A percentile compares a stretch with the other conserved stretches of the same genome.
These are phyloP conservation scores for Arctium lappa DNA, from an alignment of 129 eudicot species.

Conservation along the genomic window DNA sequence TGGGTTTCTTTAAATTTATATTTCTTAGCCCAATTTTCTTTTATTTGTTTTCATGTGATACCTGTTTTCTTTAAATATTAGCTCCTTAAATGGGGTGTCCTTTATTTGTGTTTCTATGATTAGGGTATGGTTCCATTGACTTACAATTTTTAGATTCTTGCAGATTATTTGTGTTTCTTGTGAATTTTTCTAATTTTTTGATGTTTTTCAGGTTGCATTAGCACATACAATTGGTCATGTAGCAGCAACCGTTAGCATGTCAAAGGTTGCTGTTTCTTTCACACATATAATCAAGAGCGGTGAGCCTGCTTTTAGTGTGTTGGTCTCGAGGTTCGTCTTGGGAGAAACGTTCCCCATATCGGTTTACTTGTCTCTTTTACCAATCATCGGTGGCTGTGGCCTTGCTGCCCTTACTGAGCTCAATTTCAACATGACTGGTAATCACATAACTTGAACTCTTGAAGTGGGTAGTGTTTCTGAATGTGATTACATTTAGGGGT, in stretches of 20 bases:
- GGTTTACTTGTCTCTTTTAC: conserved; percentile 60
- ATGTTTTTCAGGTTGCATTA: conserved; percentile 48
- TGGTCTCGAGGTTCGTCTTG: conserved; percentile 55
- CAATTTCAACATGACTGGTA: conserved; percentile 66
- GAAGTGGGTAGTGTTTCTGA: neutral
- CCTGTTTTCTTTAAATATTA: neutral
- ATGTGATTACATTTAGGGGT: neutral
- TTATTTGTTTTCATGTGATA: conserved; percentile 13
- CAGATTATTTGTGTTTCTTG: neutral
- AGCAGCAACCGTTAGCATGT: conserved; percentile 87
- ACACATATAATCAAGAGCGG: conserved; percentile 75
- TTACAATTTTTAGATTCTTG: neutral
- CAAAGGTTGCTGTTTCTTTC: conserved; percentile 75
- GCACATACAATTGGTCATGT: conserved; percentile 83
- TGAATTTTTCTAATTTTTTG: neutral
- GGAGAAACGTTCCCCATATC: conserved; percentile 58
- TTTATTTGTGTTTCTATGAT: neutral
- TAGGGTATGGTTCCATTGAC: conserved; percentile 14
- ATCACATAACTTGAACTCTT: neutral
- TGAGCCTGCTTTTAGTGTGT: conserved; percentile 71
- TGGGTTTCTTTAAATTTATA: neutral
- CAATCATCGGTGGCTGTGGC: conserved; percentile 77
- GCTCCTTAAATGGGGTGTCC: no score
- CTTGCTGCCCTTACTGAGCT: conserved; percentile 75
- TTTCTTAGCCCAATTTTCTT: neutral